These are phyloP conservation scores for Dittrichia graveolens DNA, from an alignment of 129 eudicot genomes.

Conservation along the genomic window DNA sequence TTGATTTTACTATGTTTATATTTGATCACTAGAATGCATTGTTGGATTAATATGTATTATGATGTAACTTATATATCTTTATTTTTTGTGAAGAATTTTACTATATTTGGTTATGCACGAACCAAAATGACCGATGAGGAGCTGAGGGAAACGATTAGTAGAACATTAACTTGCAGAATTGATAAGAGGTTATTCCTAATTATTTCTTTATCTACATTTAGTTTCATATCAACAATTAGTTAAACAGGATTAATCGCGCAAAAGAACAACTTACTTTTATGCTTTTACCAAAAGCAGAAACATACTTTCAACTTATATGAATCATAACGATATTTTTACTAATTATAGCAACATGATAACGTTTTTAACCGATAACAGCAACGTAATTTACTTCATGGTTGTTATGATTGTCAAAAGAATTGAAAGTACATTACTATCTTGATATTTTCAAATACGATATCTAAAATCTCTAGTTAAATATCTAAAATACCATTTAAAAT, in stretches of 20 bases:
- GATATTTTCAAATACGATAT: too few relatives aligned
- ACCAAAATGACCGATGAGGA: constrained; percentile 82
- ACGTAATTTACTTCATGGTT: too few relatives aligned
- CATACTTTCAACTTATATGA: too few relatives aligned
- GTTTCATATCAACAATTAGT: neutral
- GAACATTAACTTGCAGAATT: constrained; percentile 84
- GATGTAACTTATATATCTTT: constrained; percentile 1
- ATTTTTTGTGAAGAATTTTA: constrained; percentile 54
- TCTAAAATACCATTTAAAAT: neutral
- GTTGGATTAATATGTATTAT: neutral
- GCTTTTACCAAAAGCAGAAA: too few relatives aligned
- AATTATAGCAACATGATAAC: too few relatives aligned
- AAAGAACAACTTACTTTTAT: too few relatives aligned
- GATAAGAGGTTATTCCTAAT: constrained; percentile 57
- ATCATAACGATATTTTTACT: too few relatives aligned
- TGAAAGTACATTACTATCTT: too few relatives aligned
- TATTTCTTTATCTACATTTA: neutral
- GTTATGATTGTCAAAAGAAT: too few relatives aligned
- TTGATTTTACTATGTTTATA: neutral
- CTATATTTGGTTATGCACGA: constrained; percentile 84
- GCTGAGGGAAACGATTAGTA: constrained; percentile 76
- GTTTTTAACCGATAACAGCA: too few relatives aligned
- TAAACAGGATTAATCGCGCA: too few relatives aligned
- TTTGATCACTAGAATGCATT: neutral
- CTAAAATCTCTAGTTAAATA: neutral